phyloP scores from a whole-genome alignment of 1,139 yeast genomes.

The Suhomyces choctaworum region DNA sequence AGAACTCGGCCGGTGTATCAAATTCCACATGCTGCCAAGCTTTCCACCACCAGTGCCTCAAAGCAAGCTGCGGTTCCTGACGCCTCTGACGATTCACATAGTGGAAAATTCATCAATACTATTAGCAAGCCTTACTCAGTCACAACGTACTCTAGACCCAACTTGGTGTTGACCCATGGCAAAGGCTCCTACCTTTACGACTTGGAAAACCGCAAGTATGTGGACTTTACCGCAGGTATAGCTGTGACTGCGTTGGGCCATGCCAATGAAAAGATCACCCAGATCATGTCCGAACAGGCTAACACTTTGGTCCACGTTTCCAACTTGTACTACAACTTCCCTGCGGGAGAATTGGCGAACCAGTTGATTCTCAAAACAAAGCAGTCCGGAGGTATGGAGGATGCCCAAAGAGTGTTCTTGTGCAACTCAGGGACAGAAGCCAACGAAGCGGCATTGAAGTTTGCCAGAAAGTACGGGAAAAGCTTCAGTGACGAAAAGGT shows the following conservation, averaged over 20 bases:
- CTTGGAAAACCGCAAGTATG: slow-evolving; percentile 69
- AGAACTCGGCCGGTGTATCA: background rate
- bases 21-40: background rate
- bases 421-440: slow-evolving; percentile 97
- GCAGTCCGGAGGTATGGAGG: slow-evolving; percentile 71
- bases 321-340: slow-evolving; percentile 79
- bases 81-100: slow-evolving; percentile 20
- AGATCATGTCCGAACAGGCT: slow-evolving; percentile 72
- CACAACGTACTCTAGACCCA: slow-evolving; percentile 82
- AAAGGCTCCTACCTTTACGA: slow-evolving; percentile 77
- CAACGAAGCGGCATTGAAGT: slow-evolving; percentile 94
- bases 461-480: slow-evolving; percentile 86
- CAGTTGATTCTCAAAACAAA: slow-evolving; percentile 69
- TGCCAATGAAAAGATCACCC: slow-evolving; percentile 68
- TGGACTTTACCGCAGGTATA: slow-evolving; percentile 93
- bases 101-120: slow-evolving; percentile 37
- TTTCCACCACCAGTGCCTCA: slow-evolving; percentile 6
- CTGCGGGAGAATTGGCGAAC: slow-evolving; percentile 78
- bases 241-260: slow-evolving; percentile 97
- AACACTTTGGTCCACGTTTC: slow-evolving; percentile 76
- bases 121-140: slow-evolving; percentile 59
- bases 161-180: slow-evolving; percentile 67
- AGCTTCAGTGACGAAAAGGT: slow-evolving; percentile 53
- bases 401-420: slow-evolving; percentile 81
- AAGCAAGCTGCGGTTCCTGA: slow-evolving; percentile 18